Conservation (phyloP, 805 yeast genomes). For the Scheffersomyces coipomensis region DNA sequence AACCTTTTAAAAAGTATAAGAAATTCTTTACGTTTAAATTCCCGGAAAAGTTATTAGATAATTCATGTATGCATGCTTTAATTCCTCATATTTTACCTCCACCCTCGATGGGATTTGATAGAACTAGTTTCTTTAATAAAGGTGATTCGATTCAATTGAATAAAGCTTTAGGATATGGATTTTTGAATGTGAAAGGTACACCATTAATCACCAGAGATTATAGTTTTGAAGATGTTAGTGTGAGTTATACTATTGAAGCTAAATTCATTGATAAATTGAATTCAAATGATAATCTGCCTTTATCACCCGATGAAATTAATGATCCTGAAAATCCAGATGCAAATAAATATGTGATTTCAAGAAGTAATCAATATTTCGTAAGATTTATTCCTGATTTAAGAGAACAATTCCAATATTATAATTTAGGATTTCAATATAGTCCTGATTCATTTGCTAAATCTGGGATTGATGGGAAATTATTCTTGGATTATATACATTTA, state of each 20-base stretch:
- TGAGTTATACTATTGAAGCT: constrained; percentile 54
- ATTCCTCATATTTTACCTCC: constrained; percentile 42
- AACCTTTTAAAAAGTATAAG: constrained; percentile 50
- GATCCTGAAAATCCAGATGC: constrained; percentile 24
- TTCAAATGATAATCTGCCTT: constrained; percentile 26
- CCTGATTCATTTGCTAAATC: constrained; percentile 24
- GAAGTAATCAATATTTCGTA: constrained; percentile 33
- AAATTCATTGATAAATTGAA: constrained; percentile 48
- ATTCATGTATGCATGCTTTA: constrained; percentile 46
- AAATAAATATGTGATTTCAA: constrained; percentile 35
- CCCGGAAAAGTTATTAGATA: constrained; percentile 53
- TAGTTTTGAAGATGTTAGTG: constrained; percentile 41
- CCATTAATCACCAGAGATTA: constrained; percentile 53
- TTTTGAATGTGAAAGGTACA: constrained; percentile 46
- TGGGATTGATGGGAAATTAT: constrained; percentile 37
- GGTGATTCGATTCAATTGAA: constrained; percentile 34
- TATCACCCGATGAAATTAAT: constrained; percentile 36
- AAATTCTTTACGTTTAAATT: constrained; percentile 59
- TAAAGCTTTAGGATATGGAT: constrained; percentile 54
- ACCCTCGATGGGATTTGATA: constrained; percentile 41
- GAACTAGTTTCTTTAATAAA: constrained; percentile 32
- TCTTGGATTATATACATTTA: constrained; percentile 19
- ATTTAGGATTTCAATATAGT: constrained; percentile 21
- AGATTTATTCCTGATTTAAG: constrained; percentile 39
- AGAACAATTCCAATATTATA: constrained; percentile 23